Conservation (phyloP, 1,284 basidiomycete genomes). For the Inonotus hispidus region DNA sequence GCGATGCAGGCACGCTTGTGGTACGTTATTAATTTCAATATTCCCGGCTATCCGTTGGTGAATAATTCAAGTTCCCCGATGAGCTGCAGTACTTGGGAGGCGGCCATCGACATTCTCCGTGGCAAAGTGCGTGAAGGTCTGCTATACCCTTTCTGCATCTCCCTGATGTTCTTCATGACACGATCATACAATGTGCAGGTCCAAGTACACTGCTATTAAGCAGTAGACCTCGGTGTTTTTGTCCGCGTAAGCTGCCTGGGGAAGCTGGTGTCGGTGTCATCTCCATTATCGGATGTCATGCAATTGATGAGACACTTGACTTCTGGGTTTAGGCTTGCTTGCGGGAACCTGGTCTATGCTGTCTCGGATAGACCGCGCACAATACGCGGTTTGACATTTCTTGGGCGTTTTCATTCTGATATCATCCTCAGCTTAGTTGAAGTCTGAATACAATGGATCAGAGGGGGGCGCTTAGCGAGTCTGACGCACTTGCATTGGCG, state of each 20-base stretch:
- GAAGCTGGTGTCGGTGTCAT: conserved; percentile 68
- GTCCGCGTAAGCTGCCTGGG: conserved; percentile 47
- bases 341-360: conserved; percentile 33
- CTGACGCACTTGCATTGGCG: conserved; percentile 36
- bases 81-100: conserved; percentile 48
- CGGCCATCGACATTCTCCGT: conserved; percentile 48
- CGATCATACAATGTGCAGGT: conserved; percentile 17
- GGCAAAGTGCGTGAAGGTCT: conserved; percentile 35
- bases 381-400: conserved; percentile 44
- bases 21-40: too few species aligned
- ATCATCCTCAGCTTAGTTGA: background rate
- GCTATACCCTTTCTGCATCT: conserved; percentile 40
- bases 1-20: background rate
- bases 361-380: conserved; percentile 19
- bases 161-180: background rate
- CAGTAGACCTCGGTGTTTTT: conserved; percentile 41
- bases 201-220: conserved; percentile 45
- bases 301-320: conserved; percentile 35
- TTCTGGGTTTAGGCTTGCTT: conserved; percentile 41
- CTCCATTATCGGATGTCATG: conserved; percentile 36
- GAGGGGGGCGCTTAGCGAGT: conserved; percentile 30
- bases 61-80: conserved; percentile 45
- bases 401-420: conserved; percentile 30
- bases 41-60: too few species aligned
- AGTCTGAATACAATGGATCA: conserved; percentile 10